Evolutionary conservation across 129 eudicot genomes (phyloP).

Genomic region (Arctium minus): DNA sequence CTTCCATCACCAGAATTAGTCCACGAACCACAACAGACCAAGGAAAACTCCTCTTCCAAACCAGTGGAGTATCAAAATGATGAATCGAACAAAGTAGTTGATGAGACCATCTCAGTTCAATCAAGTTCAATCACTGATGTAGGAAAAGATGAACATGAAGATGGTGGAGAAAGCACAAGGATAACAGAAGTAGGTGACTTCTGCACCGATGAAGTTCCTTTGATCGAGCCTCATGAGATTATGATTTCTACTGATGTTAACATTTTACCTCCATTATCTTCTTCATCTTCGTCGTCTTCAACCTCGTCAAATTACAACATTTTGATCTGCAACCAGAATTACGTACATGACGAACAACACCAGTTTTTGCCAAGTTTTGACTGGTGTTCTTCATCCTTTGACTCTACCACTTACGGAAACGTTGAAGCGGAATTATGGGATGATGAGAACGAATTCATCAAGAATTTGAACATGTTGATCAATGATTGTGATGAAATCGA

Average conservation of each 20-base stretch:
- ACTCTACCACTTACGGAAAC: conserved; percentile 18
- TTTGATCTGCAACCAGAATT: conserved; percentile 3
- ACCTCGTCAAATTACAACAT: conserved; percentile 26
- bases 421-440: conserved; percentile 44
- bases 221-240: conserved; percentile 74
- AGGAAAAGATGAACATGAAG: conserved; percentile 28
- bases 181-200: conserved; percentile 31
- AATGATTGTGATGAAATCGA: conserved; percentile 32
- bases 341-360: conserved; percentile 21
- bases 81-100: background rate
- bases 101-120: conserved; percentile 19
- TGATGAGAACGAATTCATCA: conserved; percentile 42
- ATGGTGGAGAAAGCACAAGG: conserved; percentile 24
- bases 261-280: conserved; percentile 25
- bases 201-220: conserved; percentile 63
- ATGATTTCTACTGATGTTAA: conserved; percentile 18
- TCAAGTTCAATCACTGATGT: conserved; percentile 30
- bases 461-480: conserved; percentile 42
- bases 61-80: background rate
- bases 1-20: background rate
- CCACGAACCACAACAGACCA: background rate
- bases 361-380: conserved; percentile 38
- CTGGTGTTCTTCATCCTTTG: conserved; percentile 24
- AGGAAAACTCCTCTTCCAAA: background rate
- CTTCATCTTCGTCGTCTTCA: conserved; percentile 42